Evolutionary conservation across 2,329 filamentous ascomycete species (phyloP), one percentile per base, ranked within the genome.

Genomic region (Colletotrichum australisinense): DNA sequence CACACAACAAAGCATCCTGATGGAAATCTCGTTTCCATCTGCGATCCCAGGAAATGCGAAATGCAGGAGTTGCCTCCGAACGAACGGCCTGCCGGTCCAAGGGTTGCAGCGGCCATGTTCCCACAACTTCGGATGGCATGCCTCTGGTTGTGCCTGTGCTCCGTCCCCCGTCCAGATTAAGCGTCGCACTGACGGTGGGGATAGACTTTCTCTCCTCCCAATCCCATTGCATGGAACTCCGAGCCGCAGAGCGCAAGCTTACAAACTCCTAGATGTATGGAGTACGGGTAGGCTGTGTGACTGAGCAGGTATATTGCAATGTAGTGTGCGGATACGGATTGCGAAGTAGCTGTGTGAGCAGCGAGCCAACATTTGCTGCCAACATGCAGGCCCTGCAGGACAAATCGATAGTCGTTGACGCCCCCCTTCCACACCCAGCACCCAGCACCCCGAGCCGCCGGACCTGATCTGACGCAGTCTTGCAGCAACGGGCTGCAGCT

Each of bases 91-190:
- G 42, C 22, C 22, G 35, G n/a, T 32, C 5, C 14, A 42, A 38
- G 57, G 32, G 57, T n/a, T n/a, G 4, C 16, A 28, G 22, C 28
- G 32, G 59, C 6, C 32, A 32, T 6, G 12, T 26, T 53, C 60
- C 56, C 68, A 55, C n/a, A 64, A 22, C 32, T n/a, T 66, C 67
- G 71, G 67, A 35, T 22, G 32, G 56, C n/a, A 56, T 73, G 60
- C 49, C 70, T 73, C 60, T 73, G 60, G 26, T 57, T 32, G 67
- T 46, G 32, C 55, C 67, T 73, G 67, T 63, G 38, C 56, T 63
- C 71, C 60, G 67, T 66, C 65, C 46, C 52, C 14, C 16, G 55
- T 59, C 49, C 69, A 72, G 64, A 72, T 72, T 63, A 68, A 72
- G 69, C 64, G 69, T 69, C 14, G 64, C 49, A 72, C 49, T 26